phyloP scores from a whole-genome alignment of 1,284 basidiomycete genomes.

The Xerocomus amazonicus region DNA sequence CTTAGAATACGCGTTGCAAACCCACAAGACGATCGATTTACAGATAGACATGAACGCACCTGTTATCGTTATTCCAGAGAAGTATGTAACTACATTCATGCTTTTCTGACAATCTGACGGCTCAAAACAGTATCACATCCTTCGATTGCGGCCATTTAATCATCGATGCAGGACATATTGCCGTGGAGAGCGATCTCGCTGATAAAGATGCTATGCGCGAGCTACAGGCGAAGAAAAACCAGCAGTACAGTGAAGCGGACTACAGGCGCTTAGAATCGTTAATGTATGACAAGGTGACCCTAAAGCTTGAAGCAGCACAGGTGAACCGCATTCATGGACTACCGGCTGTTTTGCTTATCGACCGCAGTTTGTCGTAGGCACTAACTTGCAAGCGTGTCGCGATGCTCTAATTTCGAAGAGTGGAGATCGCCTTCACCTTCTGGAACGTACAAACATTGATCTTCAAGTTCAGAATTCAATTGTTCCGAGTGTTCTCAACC shows the following conservation, averaged over 20 bases:
- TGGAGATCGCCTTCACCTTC: constrained; percentile 73
- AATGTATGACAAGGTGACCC: constrained; percentile 93
- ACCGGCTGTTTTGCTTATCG: constrained; percentile 2
- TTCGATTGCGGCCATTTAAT: constrained; percentile 84
- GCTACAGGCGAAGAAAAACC: constrained; percentile 82
- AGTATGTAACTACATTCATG: constrained; percentile 46
- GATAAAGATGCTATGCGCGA: constrained; percentile 80
- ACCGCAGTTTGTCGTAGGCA: constrained; percentile 84
- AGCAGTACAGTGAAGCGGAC: constrained; percentile 88
- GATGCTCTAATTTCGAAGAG: constrained; percentile 63
- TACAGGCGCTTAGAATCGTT: constrained; percentile 86
- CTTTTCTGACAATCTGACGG: constrained; percentile 13
- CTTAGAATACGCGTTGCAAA: constrained; percentile 89
- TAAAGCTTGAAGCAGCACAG: constrained; percentile 89
- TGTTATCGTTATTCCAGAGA: constrained; percentile 95
- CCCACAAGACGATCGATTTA: constrained; percentile 94
- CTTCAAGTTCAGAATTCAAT: constrained; percentile 94
- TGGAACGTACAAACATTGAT: constrained; percentile 92
- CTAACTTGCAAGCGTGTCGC: constrained; percentile 80
- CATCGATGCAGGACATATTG: constrained; percentile 96
- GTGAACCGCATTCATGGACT: constrained; percentile 38
- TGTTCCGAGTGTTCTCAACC: constrained; percentile 78
- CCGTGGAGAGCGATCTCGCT: constrained; percentile 87
- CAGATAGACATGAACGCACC: constrained; percentile 97
- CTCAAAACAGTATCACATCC: constrained; percentile 59